Percentiles rank a stretch among this genome's conserved stretches.
Evolutionary conservation across 805 yeast species (phyloP).

Genomic region (Maudiozyma barnettii): DNA sequence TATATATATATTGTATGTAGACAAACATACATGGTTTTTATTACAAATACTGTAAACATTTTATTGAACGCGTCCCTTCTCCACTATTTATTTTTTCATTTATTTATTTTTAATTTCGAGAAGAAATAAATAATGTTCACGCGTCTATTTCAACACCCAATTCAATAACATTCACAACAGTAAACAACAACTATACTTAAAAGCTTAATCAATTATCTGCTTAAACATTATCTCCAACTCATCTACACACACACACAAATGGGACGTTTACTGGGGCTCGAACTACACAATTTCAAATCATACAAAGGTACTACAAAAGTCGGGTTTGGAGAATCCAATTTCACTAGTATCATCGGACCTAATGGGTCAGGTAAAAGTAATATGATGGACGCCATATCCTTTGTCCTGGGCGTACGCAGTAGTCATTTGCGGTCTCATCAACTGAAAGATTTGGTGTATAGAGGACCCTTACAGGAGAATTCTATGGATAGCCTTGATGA

Average conservation of each 20-base stretch:
- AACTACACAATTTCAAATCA: constrained; percentile 82
- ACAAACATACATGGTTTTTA: too few relatives aligned
- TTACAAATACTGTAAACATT: too few relatives aligned
- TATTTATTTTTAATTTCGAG: neutral
- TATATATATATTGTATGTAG: too few relatives aligned
- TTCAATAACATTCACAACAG: too few relatives aligned
- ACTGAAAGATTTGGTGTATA: constrained; percentile 67
- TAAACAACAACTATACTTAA: too few relatives aligned
- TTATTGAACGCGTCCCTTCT: too few relatives aligned
- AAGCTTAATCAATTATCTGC: too few relatives aligned
- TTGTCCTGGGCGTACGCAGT: constrained; percentile 79
- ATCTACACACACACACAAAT: too few relatives aligned
- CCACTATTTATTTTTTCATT: neutral
- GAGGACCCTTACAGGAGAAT: constrained; percentile 39
- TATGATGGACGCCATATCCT: constrained; percentile 94
- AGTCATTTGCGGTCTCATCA: constrained; percentile 65
- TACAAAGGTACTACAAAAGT: constrained; percentile 67
- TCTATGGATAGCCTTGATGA: neutral
- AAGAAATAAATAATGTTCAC: too few relatives aligned
- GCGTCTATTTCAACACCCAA: too few relatives aligned
- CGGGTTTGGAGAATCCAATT: constrained; percentile 74
- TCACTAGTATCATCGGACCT: constrained; percentile 94
- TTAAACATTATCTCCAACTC: too few relatives aligned
- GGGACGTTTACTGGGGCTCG: constrained; percentile 79
- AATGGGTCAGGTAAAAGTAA: constrained; percentile 97